Base-by-base conservation (phyloP, 2,329 filamentous ascomycete genomes). In the Saccharata proteae region DNA sequence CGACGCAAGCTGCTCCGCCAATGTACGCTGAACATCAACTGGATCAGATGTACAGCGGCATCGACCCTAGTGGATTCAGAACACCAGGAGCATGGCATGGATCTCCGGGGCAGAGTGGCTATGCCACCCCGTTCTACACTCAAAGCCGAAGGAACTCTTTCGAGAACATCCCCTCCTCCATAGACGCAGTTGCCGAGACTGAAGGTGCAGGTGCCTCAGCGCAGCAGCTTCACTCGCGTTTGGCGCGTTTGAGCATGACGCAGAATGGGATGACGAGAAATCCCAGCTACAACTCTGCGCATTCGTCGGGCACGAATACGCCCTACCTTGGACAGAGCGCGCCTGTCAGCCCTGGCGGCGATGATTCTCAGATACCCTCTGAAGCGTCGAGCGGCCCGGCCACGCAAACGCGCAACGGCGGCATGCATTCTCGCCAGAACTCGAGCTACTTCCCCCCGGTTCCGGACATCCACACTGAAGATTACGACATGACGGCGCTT, bases 11-110 rank as follows among this genome's bases (percentile, higher is more conserved):
- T 36, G 86, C 88, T 8, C 90, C 90, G n/a, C 90, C 90, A 1
- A 74, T 85, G 22, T 98, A 98, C 46, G 85, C 84, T 37, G 74
- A 88, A 46, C 90, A 96, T 54, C 70, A 81, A 26, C 72, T 96
- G 16, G 90, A 98, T 52, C 78, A 83, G 51, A 66, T 96, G 2
- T 98, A 93, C 57, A 83, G 84, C 43, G 83, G 88, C 39, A 70
- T 94, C 35, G 83, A 93, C 44, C 68, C 74, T 6, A 74, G 69
- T 32, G 83, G 82, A n/a, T 80, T 86, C 51, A 77, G 85, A 57
- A 86, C 81, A 0, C 80, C 83, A 1, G 74, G 68, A 1, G 29
- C 26, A 7, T 34, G 30, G 30, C 26, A 34, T n/a, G 31, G 31
- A 6, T 35, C 33, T 9, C 33, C 33, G 14, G 20, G 16, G 5